Base-by-base conservation (phyloP, 2,329 filamentous ascomycete genomes). In the Alternaria sp. region DNA sequence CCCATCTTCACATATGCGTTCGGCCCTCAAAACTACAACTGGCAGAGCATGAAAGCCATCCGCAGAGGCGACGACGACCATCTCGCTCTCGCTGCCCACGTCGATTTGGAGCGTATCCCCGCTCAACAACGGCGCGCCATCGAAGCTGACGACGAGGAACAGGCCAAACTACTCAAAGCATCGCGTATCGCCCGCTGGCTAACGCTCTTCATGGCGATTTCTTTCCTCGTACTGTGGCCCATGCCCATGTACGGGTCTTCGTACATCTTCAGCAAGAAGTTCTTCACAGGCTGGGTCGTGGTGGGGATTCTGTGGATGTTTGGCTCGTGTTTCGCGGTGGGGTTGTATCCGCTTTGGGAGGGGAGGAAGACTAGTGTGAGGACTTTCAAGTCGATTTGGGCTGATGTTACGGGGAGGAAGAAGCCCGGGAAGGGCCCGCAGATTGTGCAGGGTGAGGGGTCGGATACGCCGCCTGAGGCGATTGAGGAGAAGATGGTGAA, bases 211-310 rank as follows among this genome's bases (percentile, higher is more conserved):
- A 82, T 92, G 80, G 90, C 91, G 0, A 60, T 96, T 0, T 83
- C 86, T 0, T 81, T 96, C 55, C 80, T 97, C 0, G 83, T 97
- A 2, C 84, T 97, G 14, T 97, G 93, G 92, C 93, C 93, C 0
- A 94, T 97, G 85, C 93, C 93, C 1, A 88, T 97, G 87, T 97
- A 95, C 72, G 93, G 92, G 10, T 84, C 84, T 0, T 85, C 85
- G 0, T 97, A 97, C 73, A 85, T 97, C 53, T 96, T 95, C 79
- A 88, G 84, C 76, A 90, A 91, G 81, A 83, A 83, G 24, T 95
- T 95, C 81, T 95, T 94, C 78, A 91, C 90, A 0, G 90, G 90
- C 44, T 94, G 90, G 90, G 86, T 93, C 10, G 83, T 86, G 1
- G 72, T 77, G 7, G 74, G 74, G 17, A 90, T 95, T 54, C 81